Evolutionary conservation across 164 flowering plant species (phyloP).

Genomic region (Vitis rotundifolia): DNA sequence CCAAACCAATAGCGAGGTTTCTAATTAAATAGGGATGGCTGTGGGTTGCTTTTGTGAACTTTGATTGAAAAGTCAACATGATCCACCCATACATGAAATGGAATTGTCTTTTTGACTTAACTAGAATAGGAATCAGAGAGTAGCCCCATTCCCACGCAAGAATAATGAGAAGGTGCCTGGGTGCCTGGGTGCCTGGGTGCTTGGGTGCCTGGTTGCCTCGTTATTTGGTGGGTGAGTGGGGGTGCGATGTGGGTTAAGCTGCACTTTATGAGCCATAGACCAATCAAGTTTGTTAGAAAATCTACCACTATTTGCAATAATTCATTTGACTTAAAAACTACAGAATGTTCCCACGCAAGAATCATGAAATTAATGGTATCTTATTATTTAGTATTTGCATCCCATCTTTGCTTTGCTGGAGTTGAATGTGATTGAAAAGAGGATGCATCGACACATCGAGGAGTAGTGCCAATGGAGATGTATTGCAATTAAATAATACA

Average conservation of each 20-base stretch:
- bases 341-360: too few relatives aligned
- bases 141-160: conserved; percentile 14
- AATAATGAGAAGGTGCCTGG: conserved; percentile 12
- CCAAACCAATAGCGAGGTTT: neutral
- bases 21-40: neutral
- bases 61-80: conserved; percentile 10
- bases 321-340: too few relatives aligned
- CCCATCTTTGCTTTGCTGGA: too few relatives aligned
- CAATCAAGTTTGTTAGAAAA: neutral
- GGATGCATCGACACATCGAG: too few relatives aligned
- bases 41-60: conserved; percentile 3
- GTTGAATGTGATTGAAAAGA: too few relatives aligned
- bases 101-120: conserved; percentile 18
- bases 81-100: conserved; percentile 14
- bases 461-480: too few relatives aligned
- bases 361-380: too few relatives aligned
- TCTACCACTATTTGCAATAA: neutral
- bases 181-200: neutral
- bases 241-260: neutral
- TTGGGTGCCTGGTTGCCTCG: neutral
- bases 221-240: conserved; percentile 13
- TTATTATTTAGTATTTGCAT: too few relatives aligned
- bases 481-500: too few relatives aligned
- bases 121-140: neutral
- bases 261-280: neutral